phyloP scores from a whole-genome alignment of 805 yeast genomes.

The Kuraishia ogatae region DNA sequence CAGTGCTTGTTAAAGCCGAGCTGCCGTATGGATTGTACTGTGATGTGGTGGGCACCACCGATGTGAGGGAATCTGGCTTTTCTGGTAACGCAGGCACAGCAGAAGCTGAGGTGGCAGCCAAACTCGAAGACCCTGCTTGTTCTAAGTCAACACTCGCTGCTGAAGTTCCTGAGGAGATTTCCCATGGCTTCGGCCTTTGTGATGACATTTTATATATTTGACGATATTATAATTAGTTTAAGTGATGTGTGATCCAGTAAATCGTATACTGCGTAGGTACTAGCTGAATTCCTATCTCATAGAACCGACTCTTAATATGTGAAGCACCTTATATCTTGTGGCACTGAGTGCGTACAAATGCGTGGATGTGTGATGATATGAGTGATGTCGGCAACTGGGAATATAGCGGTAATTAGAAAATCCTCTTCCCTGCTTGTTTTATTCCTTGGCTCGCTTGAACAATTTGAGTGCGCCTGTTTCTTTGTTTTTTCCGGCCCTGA shows the following conservation, averaged over 20 bases:
- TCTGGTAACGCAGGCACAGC: conserved; percentile 1
- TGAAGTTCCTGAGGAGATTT: conserved; percentile 29
- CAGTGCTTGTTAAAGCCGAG: neutral
- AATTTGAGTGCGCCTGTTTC: no score
- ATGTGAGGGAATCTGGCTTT: neutral
- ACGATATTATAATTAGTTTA: neutral
- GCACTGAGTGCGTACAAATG: no score
- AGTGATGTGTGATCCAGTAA: neutral
- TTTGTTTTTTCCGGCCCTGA: no score
- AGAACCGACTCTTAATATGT: no score
- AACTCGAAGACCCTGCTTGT: neutral
- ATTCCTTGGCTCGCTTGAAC: no score
- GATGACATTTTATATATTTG: conserved; percentile 15
- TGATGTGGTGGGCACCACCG: neutral
- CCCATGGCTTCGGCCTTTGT: conserved; percentile 40
- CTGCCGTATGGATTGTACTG: neutral
- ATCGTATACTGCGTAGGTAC: no score
- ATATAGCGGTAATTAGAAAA: no score
- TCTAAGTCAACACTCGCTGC: conserved; percentile 18
- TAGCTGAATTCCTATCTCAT: no score
- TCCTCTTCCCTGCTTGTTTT: no score
- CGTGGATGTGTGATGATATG: no score
- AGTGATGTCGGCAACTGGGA: no score
- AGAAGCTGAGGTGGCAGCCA: neutral
- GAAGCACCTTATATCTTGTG: no score